Evolutionary conservation across 2,329 filamentous ascomycete genomes (phyloP), one percentile per base, ranked within the genome.

Genomic region (Fonsecaea erecta): DNA sequence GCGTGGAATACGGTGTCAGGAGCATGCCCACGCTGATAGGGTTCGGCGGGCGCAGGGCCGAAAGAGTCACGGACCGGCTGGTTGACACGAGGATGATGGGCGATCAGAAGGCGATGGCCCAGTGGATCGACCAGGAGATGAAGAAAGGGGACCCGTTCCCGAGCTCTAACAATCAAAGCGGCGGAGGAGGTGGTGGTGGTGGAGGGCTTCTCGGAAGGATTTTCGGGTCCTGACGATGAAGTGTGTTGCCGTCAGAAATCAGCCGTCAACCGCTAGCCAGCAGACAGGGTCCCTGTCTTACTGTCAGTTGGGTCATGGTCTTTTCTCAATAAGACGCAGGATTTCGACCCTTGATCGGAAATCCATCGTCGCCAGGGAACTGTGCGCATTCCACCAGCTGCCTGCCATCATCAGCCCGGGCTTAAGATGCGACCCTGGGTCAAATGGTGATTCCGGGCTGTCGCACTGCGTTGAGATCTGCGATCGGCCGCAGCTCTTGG

Each of bases 1-100:
- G 69, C 1, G 66, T 72, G 30, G 68, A 71, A 60, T 72, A 67
- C 24, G 70, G 69, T 12, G 66, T 72, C n/a, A 70, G 63, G 6
- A 71, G 69, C 51, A 65, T 72, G 66, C 70, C 70, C 16, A 72
- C 69, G 0, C 35, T 72, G 43, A 68, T 72, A 8, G 70, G 70
- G 3, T 72, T 71, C 60, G 70, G 70, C 0, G 70, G 70, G 12
- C 62, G 70, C 37, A 68, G 69, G 58, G 70, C 69, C 1, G 65
- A 72, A 52, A 52, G 69, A 18, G 69, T 72, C 18, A 72, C 70
- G 35, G 70, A 72, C 7, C 55, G 69, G 5, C 4, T 72, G 9
- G 65, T 66, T 5, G 70, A 72, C 51, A 69, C 68, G 46, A 70
- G 66, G 60, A 37, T 71, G 62, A 34, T 72, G 61, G 60, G 60